phyloP scores from a whole-genome alignment of 169 alveolate genomes.

The Perkinsus marinus region DNA sequence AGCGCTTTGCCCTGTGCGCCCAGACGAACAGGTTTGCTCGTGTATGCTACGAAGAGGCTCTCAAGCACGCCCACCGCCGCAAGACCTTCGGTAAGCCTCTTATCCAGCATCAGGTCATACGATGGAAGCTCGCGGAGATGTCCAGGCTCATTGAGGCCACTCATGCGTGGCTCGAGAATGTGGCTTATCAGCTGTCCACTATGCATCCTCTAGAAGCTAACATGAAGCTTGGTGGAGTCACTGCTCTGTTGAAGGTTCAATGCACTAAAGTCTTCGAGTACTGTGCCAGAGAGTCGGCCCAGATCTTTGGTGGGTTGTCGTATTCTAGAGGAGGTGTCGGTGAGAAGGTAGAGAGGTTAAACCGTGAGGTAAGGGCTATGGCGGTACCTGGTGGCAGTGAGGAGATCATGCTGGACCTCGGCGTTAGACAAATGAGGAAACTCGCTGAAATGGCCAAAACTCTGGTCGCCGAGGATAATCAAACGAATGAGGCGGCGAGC shows the following conservation, averaged over 20 bases:
- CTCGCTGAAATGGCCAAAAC: slow-evolving; percentile 15
- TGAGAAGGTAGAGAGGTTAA: slow-evolving; percentile 26
- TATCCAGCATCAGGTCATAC: slow-evolving; percentile 24
- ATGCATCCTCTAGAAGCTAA: slow-evolving; percentile 14
- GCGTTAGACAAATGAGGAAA: slow-evolving; percentile 13
- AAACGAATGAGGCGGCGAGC: neutral
- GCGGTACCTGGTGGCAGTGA: slow-evolving; percentile 26
- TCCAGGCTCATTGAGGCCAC: slow-evolving; percentile 16
- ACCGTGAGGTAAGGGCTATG: slow-evolving; percentile 25
- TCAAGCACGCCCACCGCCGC: slow-evolving; percentile 12
- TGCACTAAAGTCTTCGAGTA: slow-evolving; percentile 17
- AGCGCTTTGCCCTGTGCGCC: neutral
- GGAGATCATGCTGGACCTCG: slow-evolving; percentile 25
- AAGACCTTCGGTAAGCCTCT: slow-evolving; percentile 20
- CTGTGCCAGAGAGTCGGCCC: slow-evolving; percentile 25
- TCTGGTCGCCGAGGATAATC: neutral
- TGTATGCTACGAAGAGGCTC: slow-evolving; percentile 19
- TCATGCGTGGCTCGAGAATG: slow-evolving; percentile 10
- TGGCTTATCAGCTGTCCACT: slow-evolving; percentile 7
- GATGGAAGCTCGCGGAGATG: slow-evolving; percentile 28
- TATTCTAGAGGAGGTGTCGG: slow-evolving; percentile 25
- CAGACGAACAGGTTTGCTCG: slow-evolving; percentile 12
- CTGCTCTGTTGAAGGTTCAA: slow-evolving; percentile 16
- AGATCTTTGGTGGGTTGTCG: slow-evolving; percentile 22
- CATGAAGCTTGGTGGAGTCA: slow-evolving; percentile 16